Evolutionary conservation across 169 alveolate genomes (phyloP).

Genomic region (Eimeria maxima): DNA sequence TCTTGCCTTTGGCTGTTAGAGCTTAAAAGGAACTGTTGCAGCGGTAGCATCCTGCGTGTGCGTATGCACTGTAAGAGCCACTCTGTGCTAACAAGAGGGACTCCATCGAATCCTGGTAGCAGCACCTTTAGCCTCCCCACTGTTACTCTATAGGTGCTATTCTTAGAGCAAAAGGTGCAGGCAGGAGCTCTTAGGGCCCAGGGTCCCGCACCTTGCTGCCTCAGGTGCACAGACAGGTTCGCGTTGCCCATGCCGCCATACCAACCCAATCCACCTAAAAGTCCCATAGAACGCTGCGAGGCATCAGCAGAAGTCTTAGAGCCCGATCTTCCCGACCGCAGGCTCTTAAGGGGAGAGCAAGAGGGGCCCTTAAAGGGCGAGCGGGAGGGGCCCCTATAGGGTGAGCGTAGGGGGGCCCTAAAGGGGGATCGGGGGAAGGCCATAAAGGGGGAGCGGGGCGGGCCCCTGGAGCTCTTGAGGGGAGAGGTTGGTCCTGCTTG

Average conservation of each 20-base stretch:
- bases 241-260: not conserved
- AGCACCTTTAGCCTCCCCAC: not conserved
- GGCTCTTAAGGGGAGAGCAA: no score
- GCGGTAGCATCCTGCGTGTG: conserved; percentile 3
- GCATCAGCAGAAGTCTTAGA: no score
- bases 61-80: not conserved
- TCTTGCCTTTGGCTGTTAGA: conserved; percentile 4
- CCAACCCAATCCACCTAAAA: not conserved
- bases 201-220: conserved; percentile 37
- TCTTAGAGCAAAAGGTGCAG: not conserved
- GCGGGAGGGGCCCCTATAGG: no score
- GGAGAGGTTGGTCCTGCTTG: no score
- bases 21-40: conserved; percentile 5
- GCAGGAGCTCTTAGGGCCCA: not conserved
- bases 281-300: not conserved
- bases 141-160: conserved; percentile 21
- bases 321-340: no score
- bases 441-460: no score
- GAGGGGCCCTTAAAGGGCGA: no score
- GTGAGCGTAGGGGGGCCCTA: no score
- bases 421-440: no score
- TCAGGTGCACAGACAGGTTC: no score
- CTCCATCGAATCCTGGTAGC: conserved; percentile 13
- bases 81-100: not conserved
- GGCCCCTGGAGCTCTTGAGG: no score